A percentile compares a stretch with the other conserved stretches of the same genome.
These are phyloP conservation scores for Fusarium ramigenum DNA, from an alignment of 2,329 filamentous ascomycete genomes.

Conservation along the genomic window DNA sequence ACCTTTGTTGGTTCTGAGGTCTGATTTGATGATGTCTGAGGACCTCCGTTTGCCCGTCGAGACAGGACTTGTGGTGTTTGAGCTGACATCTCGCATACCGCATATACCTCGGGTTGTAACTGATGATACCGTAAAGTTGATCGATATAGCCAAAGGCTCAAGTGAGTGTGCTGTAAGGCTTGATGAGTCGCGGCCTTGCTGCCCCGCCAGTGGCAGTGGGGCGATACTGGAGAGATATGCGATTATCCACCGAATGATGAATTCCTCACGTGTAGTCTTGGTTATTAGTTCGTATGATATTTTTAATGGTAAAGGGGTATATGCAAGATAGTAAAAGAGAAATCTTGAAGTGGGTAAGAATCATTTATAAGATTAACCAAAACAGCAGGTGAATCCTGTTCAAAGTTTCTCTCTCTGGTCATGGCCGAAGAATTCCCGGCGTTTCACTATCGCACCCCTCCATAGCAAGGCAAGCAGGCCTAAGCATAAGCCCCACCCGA, in stretches of 20 bases:
- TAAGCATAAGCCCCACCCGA: conserved; percentile 40
- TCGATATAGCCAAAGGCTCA: conserved; percentile 25
- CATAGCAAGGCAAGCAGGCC: conserved; percentile 29
- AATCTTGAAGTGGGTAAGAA: neutral
- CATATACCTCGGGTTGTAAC: conserved; percentile 1
- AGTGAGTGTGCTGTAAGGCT: conserved; percentile 34
- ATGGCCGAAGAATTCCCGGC: conserved; percentile 44
- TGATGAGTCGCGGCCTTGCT: conserved; percentile 43
- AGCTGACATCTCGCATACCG: conserved; percentile 51
- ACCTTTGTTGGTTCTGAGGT: conserved; percentile 44
- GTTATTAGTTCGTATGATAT: neutral
- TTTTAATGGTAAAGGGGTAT: neutral
- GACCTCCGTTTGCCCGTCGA: conserved; percentile 48
- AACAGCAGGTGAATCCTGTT: neutral
- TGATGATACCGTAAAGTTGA: conserved; percentile 27
- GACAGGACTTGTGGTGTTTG: conserved; percentile 49
- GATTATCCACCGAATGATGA: conserved; percentile 41
- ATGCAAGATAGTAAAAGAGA: neutral
- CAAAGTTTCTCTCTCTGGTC: conserved; percentile 1
- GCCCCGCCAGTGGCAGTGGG: conserved; percentile 43
- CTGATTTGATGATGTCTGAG: conserved; percentile 38
- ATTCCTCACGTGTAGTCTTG: conserved; percentile 24
- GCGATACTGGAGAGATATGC: conserved; percentile 40
- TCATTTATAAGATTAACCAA: neutral
- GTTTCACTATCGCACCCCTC: conserved; percentile 45